phyloP scores from a whole-genome alignment of 352 stramenopile species.

The Phytophthora pistaciae region DNA sequence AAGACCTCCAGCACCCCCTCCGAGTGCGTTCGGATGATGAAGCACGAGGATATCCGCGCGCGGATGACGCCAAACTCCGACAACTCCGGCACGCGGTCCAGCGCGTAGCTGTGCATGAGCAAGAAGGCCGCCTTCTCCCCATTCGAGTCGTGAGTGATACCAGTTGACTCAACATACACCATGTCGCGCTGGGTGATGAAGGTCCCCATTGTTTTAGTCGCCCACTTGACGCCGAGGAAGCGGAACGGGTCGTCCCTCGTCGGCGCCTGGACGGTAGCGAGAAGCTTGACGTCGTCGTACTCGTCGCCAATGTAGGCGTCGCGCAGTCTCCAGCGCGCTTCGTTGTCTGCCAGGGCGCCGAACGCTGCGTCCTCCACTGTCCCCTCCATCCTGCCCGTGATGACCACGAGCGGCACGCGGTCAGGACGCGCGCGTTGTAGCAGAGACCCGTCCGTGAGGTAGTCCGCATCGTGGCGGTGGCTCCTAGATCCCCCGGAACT shows the following conservation, averaged over 20 bases:
- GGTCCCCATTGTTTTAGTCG: slow-evolving; percentile 31
- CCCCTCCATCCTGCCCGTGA: slow-evolving; percentile 48
- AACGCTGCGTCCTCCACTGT: slow-evolving; percentile 48
- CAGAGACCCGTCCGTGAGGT: slow-evolving; percentile 44
- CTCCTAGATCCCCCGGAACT: slow-evolving; percentile 8
- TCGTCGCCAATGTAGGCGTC: slow-evolving; percentile 47
- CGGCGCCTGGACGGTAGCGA: slow-evolving; percentile 42
- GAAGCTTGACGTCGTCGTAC: slow-evolving; percentile 44
- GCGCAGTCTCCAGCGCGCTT: slow-evolving; percentile 38
- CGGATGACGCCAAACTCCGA: slow-evolving; percentile 47
- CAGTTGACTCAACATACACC: slow-evolving; percentile 50
- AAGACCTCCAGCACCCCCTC: slow-evolving; percentile 54
- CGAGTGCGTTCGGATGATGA: slow-evolving; percentile 45
- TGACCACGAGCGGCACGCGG: slow-evolving; percentile 31
- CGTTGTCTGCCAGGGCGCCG: slow-evolving; percentile 41
- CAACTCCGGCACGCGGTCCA: slow-evolving; percentile 45
- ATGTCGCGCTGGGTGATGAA: slow-evolving; percentile 46
- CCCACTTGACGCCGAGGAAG: slow-evolving; percentile 56
- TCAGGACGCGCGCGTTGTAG: slow-evolving; percentile 30
- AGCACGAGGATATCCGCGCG: slow-evolving; percentile 47
- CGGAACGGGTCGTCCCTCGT: slow-evolving; percentile 45
- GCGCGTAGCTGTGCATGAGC: slow-evolving; percentile 47
- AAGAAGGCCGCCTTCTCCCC: slow-evolving; percentile 36
- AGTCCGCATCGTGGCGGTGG: slow-evolving; percentile 34
- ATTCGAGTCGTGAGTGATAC: slow-evolving; percentile 36